Conservation (phyloP, 2,329 filamentous ascomycete species). For the Xylariales sp. region DNA sequence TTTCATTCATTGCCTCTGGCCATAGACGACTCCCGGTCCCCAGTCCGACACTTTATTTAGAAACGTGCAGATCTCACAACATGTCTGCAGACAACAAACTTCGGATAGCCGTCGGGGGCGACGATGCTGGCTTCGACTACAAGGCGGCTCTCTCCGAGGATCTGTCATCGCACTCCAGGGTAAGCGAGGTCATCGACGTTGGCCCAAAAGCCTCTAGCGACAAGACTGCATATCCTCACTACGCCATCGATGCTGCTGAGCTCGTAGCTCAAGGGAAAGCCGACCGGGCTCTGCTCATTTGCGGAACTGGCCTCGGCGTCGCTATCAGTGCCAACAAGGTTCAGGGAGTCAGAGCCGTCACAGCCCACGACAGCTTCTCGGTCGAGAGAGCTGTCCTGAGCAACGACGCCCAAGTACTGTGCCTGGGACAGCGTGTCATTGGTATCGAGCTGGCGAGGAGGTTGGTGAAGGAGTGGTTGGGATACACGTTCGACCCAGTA, state of each 20-base stretch:
- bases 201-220: slow-evolving; percentile 62
- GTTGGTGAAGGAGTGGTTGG: slow-evolving; percentile 76
- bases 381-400: slow-evolving; percentile 77
- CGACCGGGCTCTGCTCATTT: slow-evolving; percentile 77
- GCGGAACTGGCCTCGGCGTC: slow-evolving; percentile 81
- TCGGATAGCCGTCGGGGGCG: slow-evolving; percentile 9
- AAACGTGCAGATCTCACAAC: neutral
- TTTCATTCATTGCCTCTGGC: neutral
- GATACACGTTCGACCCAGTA: slow-evolving; percentile 70
- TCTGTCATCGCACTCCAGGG: slow-evolving; percentile 62
- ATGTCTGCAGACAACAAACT: neutral
- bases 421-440: slow-evolving; percentile 79
- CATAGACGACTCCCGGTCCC: no score
- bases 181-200: slow-evolving; percentile 67
- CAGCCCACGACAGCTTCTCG: slow-evolving; percentile 80
- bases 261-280: slow-evolving; percentile 59
- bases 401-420: slow-evolving; percentile 84
- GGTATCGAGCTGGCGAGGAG: slow-evolving; percentile 75
- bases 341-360: slow-evolving; percentile 78
- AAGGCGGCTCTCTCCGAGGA: slow-evolving; percentile 73
- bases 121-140: slow-evolving; percentile 72
- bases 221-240: slow-evolving; percentile 78
- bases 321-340: slow-evolving; percentile 89
- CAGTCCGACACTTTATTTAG: neutral
- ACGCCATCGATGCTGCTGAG: slow-evolving; percentile 67